Evolutionary conservation across 805 yeast species (phyloP).

Genomic region (Torulaspora indica): DNA sequence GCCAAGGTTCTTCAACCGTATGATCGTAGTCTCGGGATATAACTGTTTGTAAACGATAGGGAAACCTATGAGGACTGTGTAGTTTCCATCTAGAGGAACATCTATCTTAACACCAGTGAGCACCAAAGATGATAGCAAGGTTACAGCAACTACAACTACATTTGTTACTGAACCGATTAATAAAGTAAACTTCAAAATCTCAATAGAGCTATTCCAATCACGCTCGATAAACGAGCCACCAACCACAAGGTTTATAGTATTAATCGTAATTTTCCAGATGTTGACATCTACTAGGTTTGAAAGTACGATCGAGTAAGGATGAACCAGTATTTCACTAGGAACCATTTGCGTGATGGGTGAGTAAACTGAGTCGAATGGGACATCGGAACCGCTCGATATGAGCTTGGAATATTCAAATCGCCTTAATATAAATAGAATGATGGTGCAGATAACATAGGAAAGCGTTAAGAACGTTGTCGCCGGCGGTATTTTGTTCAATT

Average conservation of each 20-base stretch:
- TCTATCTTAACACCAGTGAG: conserved; percentile 34
- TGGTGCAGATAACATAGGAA: conserved; percentile 40
- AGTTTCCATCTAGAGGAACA: conserved; percentile 49
- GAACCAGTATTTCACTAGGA: conserved; percentile 49
- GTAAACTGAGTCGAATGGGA: conserved; percentile 40
- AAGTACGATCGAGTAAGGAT: conserved; percentile 62
- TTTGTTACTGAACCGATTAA: conserved; percentile 53
- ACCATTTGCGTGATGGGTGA: conserved; percentile 61
- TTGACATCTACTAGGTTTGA: conserved; percentile 62
- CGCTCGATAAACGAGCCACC: conserved; percentile 63
- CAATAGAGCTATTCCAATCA: conserved; percentile 54
- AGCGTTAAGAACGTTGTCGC: conserved; percentile 46
- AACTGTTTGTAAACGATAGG: conserved; percentile 63
- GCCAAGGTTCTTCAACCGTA: conserved; percentile 43
- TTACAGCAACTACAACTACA: conserved; percentile 37
- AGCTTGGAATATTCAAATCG: conserved; percentile 32
- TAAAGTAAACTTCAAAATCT: conserved; percentile 45
- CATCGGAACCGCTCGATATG: conserved; percentile 15
- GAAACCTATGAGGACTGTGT: conserved; percentile 53
- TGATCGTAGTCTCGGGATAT: conserved; percentile 56
- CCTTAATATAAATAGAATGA: conserved; percentile 42
- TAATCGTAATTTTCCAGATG: conserved; percentile 43
- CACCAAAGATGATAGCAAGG: conserved; percentile 27
- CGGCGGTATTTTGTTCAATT: conserved; percentile 37
- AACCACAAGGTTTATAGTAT: conserved; percentile 47